Evolutionary conservation across 2,329 filamentous ascomycete genomes (phyloP), one percentile per base, ranked within the genome.

Genomic region (Cryphonectria radicalis): DNA sequence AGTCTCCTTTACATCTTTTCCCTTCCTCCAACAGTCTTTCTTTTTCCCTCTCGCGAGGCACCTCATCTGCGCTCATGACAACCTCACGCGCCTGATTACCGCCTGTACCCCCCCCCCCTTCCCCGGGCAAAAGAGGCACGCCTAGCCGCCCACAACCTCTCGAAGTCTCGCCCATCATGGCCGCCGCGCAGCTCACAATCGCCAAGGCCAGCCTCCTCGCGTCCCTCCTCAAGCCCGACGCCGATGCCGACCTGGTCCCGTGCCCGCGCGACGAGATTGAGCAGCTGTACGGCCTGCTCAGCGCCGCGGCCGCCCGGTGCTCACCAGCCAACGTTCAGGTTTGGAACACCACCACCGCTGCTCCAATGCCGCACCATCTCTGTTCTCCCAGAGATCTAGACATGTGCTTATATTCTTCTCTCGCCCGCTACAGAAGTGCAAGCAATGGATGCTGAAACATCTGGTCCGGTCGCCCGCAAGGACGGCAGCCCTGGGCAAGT

Each of bases 301-400:
- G 90, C 80, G 83, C 86, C 79, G 87, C 88, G 77, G 83, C 93
- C 78, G 82, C 86, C 82, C 88, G 90, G 84, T 95, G 93, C 88
- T 93, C 92, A 78, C 87, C 90, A 78, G 83, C 86, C 85, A 94
- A 95, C 85, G 91, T 96, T 86, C 93, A 96, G 93, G 93, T 96
- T 93, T 94, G 91, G 86, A 79, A 81, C 81, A 82, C 71, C 69
- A 68, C 69, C 70, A 72, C 72, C 71, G 64, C 75, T 74, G 71
- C 74, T 75, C 69, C 67, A 74, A 60, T 76, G 76, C 75, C 69
- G 75, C 74, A 68, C 70, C 59, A 70, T 70, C 62, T 69, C 57
- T 68, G 55, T 73, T 60, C 66, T 75, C 73, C 76, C 76, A 74
- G 79, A 25, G 57, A 53, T 28, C 82, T 82, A 83, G 81, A 80